Percentiles rank a stretch among this genome's conserved stretches.
Conservation (phyloP, 495 filamentous ascomycete species). For the Parathielavia hyrcaniae region DNA sequence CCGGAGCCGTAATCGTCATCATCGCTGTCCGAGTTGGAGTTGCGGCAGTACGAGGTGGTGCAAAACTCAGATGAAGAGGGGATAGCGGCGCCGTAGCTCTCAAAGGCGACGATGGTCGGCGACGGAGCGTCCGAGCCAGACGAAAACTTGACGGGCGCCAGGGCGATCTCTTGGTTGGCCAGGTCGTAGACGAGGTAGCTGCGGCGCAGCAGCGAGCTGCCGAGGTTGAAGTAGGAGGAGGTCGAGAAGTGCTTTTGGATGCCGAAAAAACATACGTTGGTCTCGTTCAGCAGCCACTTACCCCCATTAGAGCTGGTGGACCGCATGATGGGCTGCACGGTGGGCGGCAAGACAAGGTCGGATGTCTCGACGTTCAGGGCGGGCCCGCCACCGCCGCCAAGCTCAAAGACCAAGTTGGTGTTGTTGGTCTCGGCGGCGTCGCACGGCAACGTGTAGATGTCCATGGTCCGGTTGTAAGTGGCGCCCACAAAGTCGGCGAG, state of each 20-base stretch:
- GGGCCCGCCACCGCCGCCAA: slow-evolving; percentile 44
- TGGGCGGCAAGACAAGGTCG: slow-evolving; percentile 55
- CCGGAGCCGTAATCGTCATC: background rate
- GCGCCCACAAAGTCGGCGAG: slow-evolving; percentile 58
- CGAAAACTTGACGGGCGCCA: slow-evolving; percentile 71
- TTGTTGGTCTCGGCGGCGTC: slow-evolving; percentile 43
- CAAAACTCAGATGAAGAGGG: slow-evolving; percentile 26
- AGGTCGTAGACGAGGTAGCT: slow-evolving; percentile 83
- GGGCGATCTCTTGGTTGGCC: slow-evolving; percentile 64
- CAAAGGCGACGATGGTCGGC: slow-evolving; percentile 32
- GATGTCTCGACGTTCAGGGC: slow-evolving; percentile 57
- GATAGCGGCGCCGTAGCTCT: slow-evolving; percentile 22
- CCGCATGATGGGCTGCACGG: slow-evolving; percentile 25
- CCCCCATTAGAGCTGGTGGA: no score
- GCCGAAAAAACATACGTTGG: slow-evolving; percentile 55
- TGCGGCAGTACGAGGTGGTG: background rate
- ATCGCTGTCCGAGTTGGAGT: background rate
- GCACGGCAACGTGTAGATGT: slow-evolving; percentile 59
- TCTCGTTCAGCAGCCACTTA: background rate
- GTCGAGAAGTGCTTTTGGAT: slow-evolving; percentile 41
- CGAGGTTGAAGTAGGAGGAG: slow-evolving; percentile 54
- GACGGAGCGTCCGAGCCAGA: slow-evolving; percentile 19
- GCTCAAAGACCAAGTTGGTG: slow-evolving; percentile 54
- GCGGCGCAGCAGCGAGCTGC: slow-evolving; percentile 76
- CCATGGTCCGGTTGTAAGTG: slow-evolving; percentile 36